Base-by-base conservation (phyloP, 2,329 filamentous ascomycete species). In the Amphichorda felina region DNA sequence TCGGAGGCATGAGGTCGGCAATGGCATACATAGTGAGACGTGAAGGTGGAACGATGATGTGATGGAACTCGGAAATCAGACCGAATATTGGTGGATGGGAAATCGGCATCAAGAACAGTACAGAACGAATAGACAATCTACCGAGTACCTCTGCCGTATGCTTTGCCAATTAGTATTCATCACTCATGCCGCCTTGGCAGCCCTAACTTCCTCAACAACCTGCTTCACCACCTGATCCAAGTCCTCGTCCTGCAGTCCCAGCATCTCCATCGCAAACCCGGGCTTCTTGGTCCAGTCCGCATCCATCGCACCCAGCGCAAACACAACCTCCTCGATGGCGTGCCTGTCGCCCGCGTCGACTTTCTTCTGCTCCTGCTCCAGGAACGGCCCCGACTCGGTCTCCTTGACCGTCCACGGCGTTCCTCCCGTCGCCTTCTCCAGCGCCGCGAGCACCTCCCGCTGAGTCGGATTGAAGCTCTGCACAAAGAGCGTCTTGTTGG, bases 351-450 rank as follows among this genome's bases (percentile, higher is more conserved):
- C 64, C 1, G 45, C 49, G n/a, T 55, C 56, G 37, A 50, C 50
- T 6, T 40, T 42, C 6, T 40, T 42, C 33, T 60, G 46, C 29
- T 55, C 46, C 18, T 48, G 44, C 9, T 48, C 45, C 13, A 70
- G 52, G 30, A 60, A 68, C 1, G 46, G 45, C 8, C 60, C 55
- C 0, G 60, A 59, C 30, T 65, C 55, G 2, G 56, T 36, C 17
- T 51, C 40, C 21, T 50, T 38, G 9, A 42, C 44, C 9, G 45
- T 48, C 56, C 57, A 57, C 16, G 7, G 8, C 38, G 65, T 62
- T 13, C 44, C 41, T 0, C 62, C 64, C 1, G 66, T 70, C 1
- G 57, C 56, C 31, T 66, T 62, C 53, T 79, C 70, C 3, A 74
- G 54, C 0, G 60, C 53, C 1, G 55, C 64, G 3, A 72, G 39